Percentiles rank a stretch among this genome's conserved stretches.
These are phyloP conservation scores for Leishmania gerbilli DNA, from an alignment of 208 protist genomes.

Conservation along the genomic window DNA sequence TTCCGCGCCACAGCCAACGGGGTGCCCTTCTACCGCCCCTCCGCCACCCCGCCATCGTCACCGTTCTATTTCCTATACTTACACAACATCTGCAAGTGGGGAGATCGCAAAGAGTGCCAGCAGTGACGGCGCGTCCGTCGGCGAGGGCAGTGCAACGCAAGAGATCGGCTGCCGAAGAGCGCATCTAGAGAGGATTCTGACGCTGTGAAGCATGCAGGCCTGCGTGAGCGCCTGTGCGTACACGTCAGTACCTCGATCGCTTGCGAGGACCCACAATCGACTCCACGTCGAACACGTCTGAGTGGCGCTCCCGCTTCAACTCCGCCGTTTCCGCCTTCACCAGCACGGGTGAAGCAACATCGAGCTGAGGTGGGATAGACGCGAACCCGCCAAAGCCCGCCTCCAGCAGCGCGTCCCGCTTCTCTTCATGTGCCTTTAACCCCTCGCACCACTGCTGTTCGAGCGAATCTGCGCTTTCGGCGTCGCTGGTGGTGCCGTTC, in stretches of 20 bases:
- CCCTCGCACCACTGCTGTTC: constrained; percentile 20
- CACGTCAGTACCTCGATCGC: constrained; percentile 16
- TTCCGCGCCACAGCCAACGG: background rate
- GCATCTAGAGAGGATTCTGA: background rate
- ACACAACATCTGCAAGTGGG: background rate
- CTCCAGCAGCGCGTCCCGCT: constrained; percentile 31
- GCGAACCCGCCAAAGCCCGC: constrained; percentile 27
- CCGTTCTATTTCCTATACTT: background rate
- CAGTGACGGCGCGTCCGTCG: background rate
- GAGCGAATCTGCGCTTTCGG: constrained; percentile 7
- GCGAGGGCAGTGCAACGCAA: background rate
- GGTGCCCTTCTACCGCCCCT: background rate
- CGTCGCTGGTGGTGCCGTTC: background rate
- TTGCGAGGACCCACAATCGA: constrained; percentile 46
- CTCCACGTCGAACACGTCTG: constrained; percentile 62
- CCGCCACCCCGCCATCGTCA: background rate
- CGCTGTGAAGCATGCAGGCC: background rate
- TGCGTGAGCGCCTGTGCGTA: too few relatives aligned
- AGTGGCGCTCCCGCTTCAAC: constrained; percentile 55
- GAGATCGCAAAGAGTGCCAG: background rate
- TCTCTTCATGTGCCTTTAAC: constrained; percentile 10
- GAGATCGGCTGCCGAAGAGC: background rate
- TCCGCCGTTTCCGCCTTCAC: constrained; percentile 27
- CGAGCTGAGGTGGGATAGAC: constrained; percentile 23
- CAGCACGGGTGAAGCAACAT: background rate